Evolutionary conservation across 805 yeast species (phyloP), one percentile per base, ranked within the genome.

Genomic region (Ogataea trehaloabstinens): DNA sequence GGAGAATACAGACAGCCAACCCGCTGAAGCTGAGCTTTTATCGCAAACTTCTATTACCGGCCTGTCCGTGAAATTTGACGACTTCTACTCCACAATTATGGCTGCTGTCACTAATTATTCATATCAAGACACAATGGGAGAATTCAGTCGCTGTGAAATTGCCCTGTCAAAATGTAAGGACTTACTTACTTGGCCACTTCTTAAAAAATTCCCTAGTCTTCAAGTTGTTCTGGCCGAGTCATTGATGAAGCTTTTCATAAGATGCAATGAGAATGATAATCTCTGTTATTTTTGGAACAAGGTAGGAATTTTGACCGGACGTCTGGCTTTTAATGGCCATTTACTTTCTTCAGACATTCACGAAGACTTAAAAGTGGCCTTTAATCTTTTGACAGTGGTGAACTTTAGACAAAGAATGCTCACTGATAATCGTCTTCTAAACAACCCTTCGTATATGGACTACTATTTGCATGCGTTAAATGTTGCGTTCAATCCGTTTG

Each of bases 141-240:
- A 43, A 12, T 35, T 44, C 13, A 43, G 41, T 16, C 45, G 48
- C 8, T n/a, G 57, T 12, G 53, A 48, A 18, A 35, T 48, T 11
- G 37, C 47, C 1, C 19, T 53, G 1, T 38, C 40, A 3, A 53
- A 52, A 33, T 51, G 58, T 27, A 52, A 47, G 33, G 55, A 55
- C 4, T 34, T 62, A 7, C 41, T 63, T 4, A 58, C 53, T 25
- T 62, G 64, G 63, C 40, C 58, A 1, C 31, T 58, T 7, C 39
- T 63, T 8, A 12, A 34, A 1, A 49, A 46, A 17, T 56, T 62
- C 19, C 49, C 56, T 1, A 28, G 41, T 1, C 35, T 61, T 10
- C 67, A 62, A 34, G 27, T 53, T 0, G 30, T 48, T 3, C 31
- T 63, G 13, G 48, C 66, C 2, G 55, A 53, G 30, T 43, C 55